These are phyloP conservation scores for Verticillium isaacii DNA, from an alignment of 2,329 filamentous ascomycete species.

Conservation along the genomic window DNA sequence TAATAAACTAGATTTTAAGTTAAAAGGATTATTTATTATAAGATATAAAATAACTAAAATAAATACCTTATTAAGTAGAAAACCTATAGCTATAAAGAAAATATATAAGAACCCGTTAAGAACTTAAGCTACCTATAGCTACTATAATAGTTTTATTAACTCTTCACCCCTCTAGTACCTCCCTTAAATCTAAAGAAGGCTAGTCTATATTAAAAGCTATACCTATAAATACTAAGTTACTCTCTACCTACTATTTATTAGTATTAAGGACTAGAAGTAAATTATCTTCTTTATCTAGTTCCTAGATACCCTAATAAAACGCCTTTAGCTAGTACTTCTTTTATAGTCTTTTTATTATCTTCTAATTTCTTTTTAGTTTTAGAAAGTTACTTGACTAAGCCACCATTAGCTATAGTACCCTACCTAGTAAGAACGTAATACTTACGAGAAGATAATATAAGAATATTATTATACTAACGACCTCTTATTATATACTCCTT, in stretches of 20 bases:
- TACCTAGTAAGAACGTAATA: too few species aligned
- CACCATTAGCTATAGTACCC: too few species aligned
- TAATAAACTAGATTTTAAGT: too few species aligned
- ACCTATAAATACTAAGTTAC: neutral
- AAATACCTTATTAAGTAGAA: neutral
- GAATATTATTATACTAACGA: neutral
- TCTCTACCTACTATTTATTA: conserved; percentile 3
- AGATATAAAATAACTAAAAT: too few species aligned
- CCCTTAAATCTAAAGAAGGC: neutral
- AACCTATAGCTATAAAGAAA: neutral
- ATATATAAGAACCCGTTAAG: neutral
- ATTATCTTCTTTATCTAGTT: conserved; percentile 1
- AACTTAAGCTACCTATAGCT: neutral
- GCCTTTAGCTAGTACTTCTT: neutral
- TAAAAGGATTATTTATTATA: neutral
- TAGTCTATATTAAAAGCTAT: neutral
- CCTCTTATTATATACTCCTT: too few species aligned
- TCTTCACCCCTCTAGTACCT: neutral
- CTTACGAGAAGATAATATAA: neutral
- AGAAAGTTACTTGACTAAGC: too few species aligned
- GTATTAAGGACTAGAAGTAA: conserved; percentile 5
- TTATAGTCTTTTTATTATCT: neutral
- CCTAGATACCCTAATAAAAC: neutral
- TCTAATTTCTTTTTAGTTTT: neutral
- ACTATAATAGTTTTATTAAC: neutral